Conservation (phyloP, 345 rosid genomes). For the Cochlearia excelsa region DNA sequence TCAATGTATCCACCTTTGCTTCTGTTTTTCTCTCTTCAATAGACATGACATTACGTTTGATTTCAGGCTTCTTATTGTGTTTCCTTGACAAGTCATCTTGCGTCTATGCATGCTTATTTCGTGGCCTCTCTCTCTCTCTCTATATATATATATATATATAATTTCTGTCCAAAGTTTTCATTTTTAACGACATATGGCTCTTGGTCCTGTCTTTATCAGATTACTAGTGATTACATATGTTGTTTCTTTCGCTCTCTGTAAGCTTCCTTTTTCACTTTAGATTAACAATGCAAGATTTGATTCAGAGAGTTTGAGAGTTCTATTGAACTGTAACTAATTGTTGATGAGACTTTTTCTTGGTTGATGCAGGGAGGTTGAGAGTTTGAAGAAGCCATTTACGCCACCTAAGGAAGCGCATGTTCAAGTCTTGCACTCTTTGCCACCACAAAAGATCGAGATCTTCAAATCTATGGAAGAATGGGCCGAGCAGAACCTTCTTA, state of each 20-base stretch:
- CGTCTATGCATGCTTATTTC: conserved; percentile 34
- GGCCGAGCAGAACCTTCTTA: neutral
- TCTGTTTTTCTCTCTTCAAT: conserved; percentile 19
- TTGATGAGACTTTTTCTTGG: conserved; percentile 3
- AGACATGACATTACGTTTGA: conserved; percentile 3
- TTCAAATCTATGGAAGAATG: neutral
- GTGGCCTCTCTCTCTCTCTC: conserved; percentile 18
- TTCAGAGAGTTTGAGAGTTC: too few species aligned
- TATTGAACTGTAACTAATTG: neutral
- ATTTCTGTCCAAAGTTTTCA: conserved; percentile 26
- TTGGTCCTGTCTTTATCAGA: too few species aligned
- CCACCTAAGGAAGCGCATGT: conserved; percentile 80
- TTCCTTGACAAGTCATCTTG: neutral
- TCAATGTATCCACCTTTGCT: conserved; percentile 15
- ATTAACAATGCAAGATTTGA: too few species aligned
- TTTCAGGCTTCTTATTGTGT: conserved; percentile 1
- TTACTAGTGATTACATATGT: too few species aligned
- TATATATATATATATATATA: too few species aligned
- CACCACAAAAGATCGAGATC: neutral
- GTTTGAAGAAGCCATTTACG: conserved; percentile 63
- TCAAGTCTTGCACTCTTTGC: conserved; percentile 71
- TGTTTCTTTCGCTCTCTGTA: too few species aligned
- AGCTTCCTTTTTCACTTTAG: too few species aligned
- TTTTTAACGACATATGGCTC: too few species aligned
- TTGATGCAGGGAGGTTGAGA: conserved; percentile 65